phyloP scores from a whole-genome alignment of 2,329 filamentous ascomycete species.

The Botrytis deweyae region DNA sequence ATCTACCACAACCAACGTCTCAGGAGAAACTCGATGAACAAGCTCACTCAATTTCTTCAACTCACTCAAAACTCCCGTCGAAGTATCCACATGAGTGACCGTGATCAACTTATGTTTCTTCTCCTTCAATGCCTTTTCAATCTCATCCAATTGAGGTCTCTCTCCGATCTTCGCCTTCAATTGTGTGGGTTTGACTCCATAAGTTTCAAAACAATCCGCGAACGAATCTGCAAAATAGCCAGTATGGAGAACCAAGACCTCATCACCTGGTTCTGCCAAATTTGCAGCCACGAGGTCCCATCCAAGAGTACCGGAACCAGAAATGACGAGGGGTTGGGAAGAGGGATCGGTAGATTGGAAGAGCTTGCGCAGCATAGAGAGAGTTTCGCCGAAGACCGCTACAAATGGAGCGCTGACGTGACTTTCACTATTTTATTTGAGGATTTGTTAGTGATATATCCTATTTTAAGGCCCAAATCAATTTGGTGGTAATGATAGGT shows the following conservation, averaged over 20 bases:
- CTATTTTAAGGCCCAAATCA: background rate
- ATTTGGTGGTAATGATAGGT: slow-evolving; percentile 16
- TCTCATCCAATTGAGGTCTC: slow-evolving; percentile 79
- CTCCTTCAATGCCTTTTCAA: slow-evolving; percentile 83
- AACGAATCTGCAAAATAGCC: slow-evolving; percentile 98
- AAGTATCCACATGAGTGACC: slow-evolving; percentile 96
- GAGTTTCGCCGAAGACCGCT: slow-evolving; percentile 83
- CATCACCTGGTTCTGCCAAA: slow-evolving; percentile 82
- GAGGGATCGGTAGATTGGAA: slow-evolving; percentile 84
- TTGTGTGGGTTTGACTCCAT: slow-evolving; percentile 87
- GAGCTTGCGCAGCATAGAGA: slow-evolving; percentile 84
- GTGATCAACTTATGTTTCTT: slow-evolving; percentile 94
- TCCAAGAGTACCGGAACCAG: slow-evolving; percentile 90
- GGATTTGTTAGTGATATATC: slow-evolving; percentile 24
- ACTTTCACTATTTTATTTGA: slow-evolving; percentile 69
- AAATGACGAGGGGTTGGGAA: slow-evolving; percentile 89
- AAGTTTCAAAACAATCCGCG: slow-evolving; percentile 85
- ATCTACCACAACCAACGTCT: slow-evolving; percentile 89
- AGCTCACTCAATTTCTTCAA: slow-evolving; percentile 80
- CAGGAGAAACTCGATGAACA: slow-evolving; percentile 81
- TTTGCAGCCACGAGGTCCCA: slow-evolving; percentile 98
- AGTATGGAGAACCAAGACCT: slow-evolving; percentile 89
- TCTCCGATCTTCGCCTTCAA: slow-evolving; percentile 86
- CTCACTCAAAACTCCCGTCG: slow-evolving; percentile 91
- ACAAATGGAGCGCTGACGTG: slow-evolving; percentile 91